A percentile compares a stretch with the other conserved stretches of the same genome.
These are phyloP conservation scores for Neonectria magnoliae DNA, from an alignment of 2,329 filamentous ascomycete genomes.

Conservation along the genomic window DNA sequence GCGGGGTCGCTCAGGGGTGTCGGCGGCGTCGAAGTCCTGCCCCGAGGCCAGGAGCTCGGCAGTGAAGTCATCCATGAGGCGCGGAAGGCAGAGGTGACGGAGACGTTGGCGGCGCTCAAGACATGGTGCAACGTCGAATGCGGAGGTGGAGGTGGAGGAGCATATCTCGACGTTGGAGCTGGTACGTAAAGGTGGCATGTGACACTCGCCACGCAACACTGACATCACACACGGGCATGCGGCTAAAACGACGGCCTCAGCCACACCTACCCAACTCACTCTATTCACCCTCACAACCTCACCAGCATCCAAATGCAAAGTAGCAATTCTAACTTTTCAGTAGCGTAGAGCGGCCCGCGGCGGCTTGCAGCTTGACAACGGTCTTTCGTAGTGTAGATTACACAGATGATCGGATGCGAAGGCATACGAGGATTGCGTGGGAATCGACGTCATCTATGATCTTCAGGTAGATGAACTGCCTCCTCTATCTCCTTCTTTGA, in stretches of 20 bases:
- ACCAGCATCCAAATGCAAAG: neutral
- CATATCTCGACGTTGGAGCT: neutral
- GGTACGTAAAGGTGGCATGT: conserved; percentile 19
- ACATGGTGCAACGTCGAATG: conserved; percentile 29
- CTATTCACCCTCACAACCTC: conserved; percentile 3
- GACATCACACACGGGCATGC: conserved; percentile 12
- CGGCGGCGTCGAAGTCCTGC: conserved; percentile 36
- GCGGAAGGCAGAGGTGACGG: conserved; percentile 4
- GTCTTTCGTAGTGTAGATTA: conserved; percentile 2
- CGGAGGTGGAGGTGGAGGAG: conserved; percentile 9
- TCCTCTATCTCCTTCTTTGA: neutral
- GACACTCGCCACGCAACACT: conserved; percentile 13
- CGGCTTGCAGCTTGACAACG: conserved; percentile 19
- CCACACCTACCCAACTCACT: conserved; percentile 1
- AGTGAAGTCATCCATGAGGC: conserved; percentile 53
- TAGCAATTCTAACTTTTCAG: conserved; percentile 21
- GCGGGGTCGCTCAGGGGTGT: conserved; percentile 28
- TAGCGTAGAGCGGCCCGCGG: conserved; percentile 32
- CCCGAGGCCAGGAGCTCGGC: conserved; percentile 46
- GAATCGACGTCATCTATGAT: neutral
- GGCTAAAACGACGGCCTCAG: neutral
- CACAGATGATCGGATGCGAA: neutral
- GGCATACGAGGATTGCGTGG: neutral
- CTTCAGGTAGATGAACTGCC: neutral
- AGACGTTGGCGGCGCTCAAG: conserved; percentile 26